Base-by-base conservation (phyloP, 108 stramenopile genomes). In the Conticribra weissflogii region DNA sequence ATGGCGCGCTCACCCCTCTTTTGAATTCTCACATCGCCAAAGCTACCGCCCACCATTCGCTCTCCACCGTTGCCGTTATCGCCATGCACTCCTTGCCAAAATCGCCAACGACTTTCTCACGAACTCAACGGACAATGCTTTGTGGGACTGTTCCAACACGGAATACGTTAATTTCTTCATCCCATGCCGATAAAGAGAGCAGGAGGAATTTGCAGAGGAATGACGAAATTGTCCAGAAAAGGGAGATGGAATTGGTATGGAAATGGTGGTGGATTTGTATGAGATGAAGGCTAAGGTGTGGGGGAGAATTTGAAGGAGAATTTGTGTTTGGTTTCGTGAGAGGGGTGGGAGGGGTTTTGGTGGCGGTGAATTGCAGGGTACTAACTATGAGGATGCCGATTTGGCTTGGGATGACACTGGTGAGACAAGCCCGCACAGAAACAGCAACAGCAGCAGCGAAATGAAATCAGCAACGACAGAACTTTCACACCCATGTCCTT, bases 81-180 rank as follows among this genome's bases (percentile, higher is more conserved):
- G 98, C n/a, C n/a, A 95, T 53, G 81, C 84, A 52, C 72, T 92
- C 29, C 71, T 99, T 23, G 97, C 98, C 19, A 99, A 99, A 78
- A 32, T 69, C 12, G 48, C 55, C 14, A 89, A 76, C 47, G 97
- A 99, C 74, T 22, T 64, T 32, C n/a, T n/a, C 93, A 96, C 83
- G 98, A 99, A 77, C 99, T 98, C 3, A 86, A 99, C 70, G 98
- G 99, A 0, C 99, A 99, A 68, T 72, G 77, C 58, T 64, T 93
- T 28, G 85, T 99, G 17, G 88, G 77, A 7, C 63, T 85, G 4
- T 68, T 82, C 46, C 82, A 83, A 23, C 66, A 71, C 0, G 48
- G 63, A 16, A 83, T 98, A 18, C 53, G 83, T 17, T 72, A 72
- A 18, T 99, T 98, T 71, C 17, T 97, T 3, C 65, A 81, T 48